Percentiles rank a stretch among this genome's conserved stretches.
Evolutionary conservation across 169 alveolate species (phyloP).

Genomic region (Blepharisma undulans): DNA sequence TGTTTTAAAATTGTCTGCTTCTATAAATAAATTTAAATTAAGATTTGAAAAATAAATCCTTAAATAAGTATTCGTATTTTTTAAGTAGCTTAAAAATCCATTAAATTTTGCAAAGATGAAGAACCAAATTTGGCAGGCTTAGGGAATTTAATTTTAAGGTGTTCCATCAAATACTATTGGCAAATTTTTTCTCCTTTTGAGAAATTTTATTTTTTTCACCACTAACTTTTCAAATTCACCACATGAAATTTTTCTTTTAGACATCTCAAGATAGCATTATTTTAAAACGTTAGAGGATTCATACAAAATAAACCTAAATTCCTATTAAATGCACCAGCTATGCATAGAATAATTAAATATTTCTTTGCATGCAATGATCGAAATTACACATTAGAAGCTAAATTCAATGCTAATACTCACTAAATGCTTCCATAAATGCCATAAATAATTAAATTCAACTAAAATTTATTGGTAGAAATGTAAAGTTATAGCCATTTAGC

Average conservation of each 20-base stretch:
- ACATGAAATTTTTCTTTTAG: no score
- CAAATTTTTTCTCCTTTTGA: neutral
- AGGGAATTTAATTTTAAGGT: neutral
- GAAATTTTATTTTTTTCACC: neutral
- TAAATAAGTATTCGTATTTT: neutral
- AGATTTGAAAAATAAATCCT: neutral
- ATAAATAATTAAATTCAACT: neutral
- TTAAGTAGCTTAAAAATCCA: neutral
- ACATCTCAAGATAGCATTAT: neutral
- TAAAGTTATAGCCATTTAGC: neutral
- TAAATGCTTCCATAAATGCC: neutral
- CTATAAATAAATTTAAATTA: neutral
- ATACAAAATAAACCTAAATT: neutral
- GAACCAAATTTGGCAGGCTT: neutral
- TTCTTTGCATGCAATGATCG: neutral
- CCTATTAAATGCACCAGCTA: neutral
- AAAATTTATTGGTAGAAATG: no score
- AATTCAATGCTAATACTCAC: neutral
- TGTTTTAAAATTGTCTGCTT: neutral
- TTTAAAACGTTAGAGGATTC: neutral
- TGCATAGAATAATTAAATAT: neutral
- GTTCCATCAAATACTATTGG: neutral
- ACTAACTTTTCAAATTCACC: neutral
- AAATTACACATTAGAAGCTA: neutral
- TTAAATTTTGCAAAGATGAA: neutral